Evolutionary conservation across 441 rosid species (phyloP).

Genomic region (Isatis lusitanica): DNA sequence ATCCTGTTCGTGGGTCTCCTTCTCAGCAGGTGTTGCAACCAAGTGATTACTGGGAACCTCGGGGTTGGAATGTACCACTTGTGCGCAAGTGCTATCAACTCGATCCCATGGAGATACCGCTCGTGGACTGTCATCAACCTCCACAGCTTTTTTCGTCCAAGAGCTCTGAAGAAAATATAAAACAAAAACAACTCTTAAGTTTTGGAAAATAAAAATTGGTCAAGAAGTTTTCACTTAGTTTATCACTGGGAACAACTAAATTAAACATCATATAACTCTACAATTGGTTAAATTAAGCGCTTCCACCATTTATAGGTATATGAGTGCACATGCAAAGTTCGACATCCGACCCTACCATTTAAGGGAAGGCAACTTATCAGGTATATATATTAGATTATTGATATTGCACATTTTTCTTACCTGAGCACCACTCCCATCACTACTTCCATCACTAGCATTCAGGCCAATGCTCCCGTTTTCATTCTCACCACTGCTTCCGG

Average conservation of each 20-base stretch:
- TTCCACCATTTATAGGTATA: slow-evolving; percentile 25
- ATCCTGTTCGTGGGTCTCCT: slow-evolving; percentile 41
- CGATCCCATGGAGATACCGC: slow-evolving; percentile 47
- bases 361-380: neutral
- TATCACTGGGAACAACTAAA: slow-evolving; percentile 9
- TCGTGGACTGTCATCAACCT: slow-evolving; percentile 54
- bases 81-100: slow-evolving; percentile 73
- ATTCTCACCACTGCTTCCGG: slow-evolving; percentile 48
- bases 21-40: slow-evolving; percentile 34
- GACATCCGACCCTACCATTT: slow-evolving; percentile 26
- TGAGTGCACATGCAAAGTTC: slow-evolving; percentile 24
- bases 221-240: slow-evolving; percentile 11
- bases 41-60: slow-evolving; percentile 45
- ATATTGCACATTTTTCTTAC: slow-evolving; percentile 37
- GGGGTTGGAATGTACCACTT: slow-evolving; percentile 53
- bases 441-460: slow-evolving; percentile 54
- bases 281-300: slow-evolving; percentile 7
- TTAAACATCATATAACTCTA: slow-evolving; percentile 17
- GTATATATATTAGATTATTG: neutral
- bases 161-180: slow-evolving; percentile 54
- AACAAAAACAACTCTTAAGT: neutral
- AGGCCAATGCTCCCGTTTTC: slow-evolving; percentile 47
- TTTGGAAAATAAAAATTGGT: slow-evolving; percentile 2
- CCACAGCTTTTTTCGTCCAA: slow-evolving; percentile 63
- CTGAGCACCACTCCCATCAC: slow-evolving; percentile 68